A percentile compares a stretch with the other conserved stretches of the same genome.
Conservation (phyloP, 441 rosid genomes). For the Pelargonium australe region DNA sequence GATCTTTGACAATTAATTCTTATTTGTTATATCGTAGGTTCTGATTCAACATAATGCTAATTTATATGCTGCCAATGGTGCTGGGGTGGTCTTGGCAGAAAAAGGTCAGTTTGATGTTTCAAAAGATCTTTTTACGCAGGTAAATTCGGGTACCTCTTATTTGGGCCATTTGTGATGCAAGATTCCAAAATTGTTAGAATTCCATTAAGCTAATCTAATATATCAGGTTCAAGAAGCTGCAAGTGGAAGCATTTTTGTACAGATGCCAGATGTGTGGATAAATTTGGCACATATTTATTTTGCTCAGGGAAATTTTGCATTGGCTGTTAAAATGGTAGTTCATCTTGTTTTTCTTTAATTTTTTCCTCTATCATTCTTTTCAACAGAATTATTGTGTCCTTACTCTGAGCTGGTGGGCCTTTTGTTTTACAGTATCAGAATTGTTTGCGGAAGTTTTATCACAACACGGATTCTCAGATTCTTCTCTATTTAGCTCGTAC, state of each 20-base stretch:
- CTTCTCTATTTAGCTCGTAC: conserved; percentile 96
- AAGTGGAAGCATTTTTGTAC: conserved; percentile 92
- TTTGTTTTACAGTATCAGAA: conserved; percentile 80
- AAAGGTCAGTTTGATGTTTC: conserved; percentile 96
- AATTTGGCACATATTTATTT: conserved; percentile 97
- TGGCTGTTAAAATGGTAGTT: conserved; percentile 94
- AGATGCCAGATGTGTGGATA: conserved; percentile 99
- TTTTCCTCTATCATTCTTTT: background rate
- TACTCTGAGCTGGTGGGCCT: conserved; percentile 19
- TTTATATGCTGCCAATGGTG: conserved; percentile 97
- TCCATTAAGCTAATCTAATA: conserved; percentile 15
- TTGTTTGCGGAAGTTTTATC: conserved; percentile 88
- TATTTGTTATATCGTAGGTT: conserved; percentile 43
- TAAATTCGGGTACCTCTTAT: conserved; percentile 23
- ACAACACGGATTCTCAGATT: conserved; percentile 86
- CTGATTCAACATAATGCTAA: conserved; percentile 86
- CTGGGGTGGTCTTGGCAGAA: conserved; percentile 95
- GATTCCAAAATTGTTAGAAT: conserved; percentile 14
- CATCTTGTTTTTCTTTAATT: conserved; percentile 11
- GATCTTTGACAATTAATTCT: conserved; percentile 9
- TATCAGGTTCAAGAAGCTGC: conserved; percentile 99
- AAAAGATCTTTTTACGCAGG: conserved; percentile 94
- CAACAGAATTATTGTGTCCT: background rate
- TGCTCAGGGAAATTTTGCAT: conserved; percentile 93
- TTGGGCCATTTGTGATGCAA: conserved; percentile 14